Evolutionary conservation across 352 stramenopile genomes (phyloP).

Genomic region (Globisporangium camurandrum): DNA sequence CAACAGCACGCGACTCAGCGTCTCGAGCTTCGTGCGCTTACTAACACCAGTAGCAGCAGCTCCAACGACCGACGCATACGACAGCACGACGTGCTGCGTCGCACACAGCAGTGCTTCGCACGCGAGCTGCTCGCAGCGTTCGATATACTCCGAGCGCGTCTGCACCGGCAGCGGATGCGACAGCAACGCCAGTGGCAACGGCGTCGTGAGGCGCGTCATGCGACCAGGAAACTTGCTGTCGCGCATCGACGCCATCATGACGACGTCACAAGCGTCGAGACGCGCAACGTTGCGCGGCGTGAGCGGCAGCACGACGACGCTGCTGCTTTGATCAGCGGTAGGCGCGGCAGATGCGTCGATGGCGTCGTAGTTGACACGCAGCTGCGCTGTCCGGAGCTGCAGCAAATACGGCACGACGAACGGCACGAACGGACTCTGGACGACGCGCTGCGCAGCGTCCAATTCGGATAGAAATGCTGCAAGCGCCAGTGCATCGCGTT

Average conservation of each 20-base stretch:
- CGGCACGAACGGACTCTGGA: conserved; percentile 42
- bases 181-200: conserved; percentile 45
- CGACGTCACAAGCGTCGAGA: conserved; percentile 26
- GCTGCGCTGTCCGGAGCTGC: conserved; percentile 39
- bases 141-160: conserved; percentile 40
- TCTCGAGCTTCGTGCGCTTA: conserved; percentile 10
- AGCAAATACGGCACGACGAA: conserved; percentile 72
- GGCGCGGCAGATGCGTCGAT: background rate
- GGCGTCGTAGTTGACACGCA: conserved; percentile 3
- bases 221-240: conserved; percentile 74
- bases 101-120: conserved; percentile 32
- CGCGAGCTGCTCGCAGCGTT: conserved; percentile 34
- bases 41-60: background rate
- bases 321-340: background rate
- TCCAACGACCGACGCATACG: conserved; percentile 32
- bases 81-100: conserved; percentile 37
- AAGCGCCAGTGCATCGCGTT: conserved; percentile 48
- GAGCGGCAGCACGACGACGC: conserved; percentile 43
- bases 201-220: conserved; percentile 58
- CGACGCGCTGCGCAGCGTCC: conserved; percentile 43
- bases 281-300: conserved; percentile 30
- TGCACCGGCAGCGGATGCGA: conserved; percentile 49
- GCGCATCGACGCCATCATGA: conserved; percentile 62
- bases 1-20: conserved; percentile 24
- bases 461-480: conserved; percentile 65